Evolutionary conservation across 1,139 yeast species (phyloP).

Genomic region (Zygoascus meyerae): DNA sequence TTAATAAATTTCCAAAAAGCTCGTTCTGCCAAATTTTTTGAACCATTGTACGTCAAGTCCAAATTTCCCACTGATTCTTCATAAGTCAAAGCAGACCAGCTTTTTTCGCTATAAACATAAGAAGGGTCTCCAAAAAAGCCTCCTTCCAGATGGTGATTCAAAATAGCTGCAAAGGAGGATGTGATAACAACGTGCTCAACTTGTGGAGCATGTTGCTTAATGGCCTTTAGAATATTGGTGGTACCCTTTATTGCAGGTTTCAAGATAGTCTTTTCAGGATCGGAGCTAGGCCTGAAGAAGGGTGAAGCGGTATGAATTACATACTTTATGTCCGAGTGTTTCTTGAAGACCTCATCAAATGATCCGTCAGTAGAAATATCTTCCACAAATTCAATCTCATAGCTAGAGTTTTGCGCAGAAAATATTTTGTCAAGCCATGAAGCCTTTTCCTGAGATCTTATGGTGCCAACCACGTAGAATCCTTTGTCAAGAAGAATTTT

Average conservation of each 20-base stretch:
- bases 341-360: slow-evolving; percentile 45
- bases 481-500: slow-evolving; percentile 33
- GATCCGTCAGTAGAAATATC: slow-evolving; percentile 48
- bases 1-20: slow-evolving; percentile 43
- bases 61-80: slow-evolving; percentile 29
- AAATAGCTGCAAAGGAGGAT: slow-evolving; percentile 49
- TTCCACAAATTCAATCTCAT: slow-evolving; percentile 44
- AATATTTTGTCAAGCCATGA: slow-evolving; percentile 32
- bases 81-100: slow-evolving; percentile 43
- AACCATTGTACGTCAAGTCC: slow-evolving; percentile 13
- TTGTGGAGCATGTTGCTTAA: slow-evolving; percentile 41
- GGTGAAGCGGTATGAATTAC: slow-evolving; percentile 62
- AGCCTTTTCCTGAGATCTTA: slow-evolving; percentile 42
- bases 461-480: slow-evolving; percentile 54
- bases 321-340: slow-evolving; percentile 44
- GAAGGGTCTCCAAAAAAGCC: neutral
- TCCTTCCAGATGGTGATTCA: slow-evolving; percentile 14
- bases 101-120: slow-evolving; percentile 36
- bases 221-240: slow-evolving; percentile 39
- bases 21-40: slow-evolving; percentile 41
- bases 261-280: slow-evolving; percentile 38
- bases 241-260: slow-evolving; percentile 53
- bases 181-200: slow-evolving; percentile 50
- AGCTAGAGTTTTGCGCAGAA: slow-evolving; percentile 10
- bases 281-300: slow-evolving; percentile 38